These are phyloP conservation scores for Cryptococcus floricola DNA, from an alignment of 1,284 basidiomycete species.

Conservation along the genomic window DNA sequence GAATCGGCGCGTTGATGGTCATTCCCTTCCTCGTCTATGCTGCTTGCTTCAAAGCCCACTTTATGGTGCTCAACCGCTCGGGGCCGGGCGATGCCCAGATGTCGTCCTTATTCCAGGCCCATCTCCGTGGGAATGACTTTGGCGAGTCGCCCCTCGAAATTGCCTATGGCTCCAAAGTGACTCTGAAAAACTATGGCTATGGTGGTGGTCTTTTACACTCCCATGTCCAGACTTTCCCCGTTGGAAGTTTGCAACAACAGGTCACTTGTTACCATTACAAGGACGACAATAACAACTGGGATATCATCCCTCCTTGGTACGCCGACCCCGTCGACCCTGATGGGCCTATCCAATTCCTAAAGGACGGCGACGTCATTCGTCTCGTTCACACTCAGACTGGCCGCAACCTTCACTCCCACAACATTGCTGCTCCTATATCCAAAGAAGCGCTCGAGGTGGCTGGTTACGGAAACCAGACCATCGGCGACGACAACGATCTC, in stretches of 20 bases:
- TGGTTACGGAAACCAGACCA: conserved; percentile 80
- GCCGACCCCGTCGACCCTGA: conserved; percentile 63
- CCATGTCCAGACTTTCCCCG: conserved; percentile 89
- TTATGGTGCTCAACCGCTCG: conserved; percentile 86
- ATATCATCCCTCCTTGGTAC: conserved; percentile 75
- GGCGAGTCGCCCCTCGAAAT: conserved; percentile 80
- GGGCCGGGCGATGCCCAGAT: conserved; percentile 97
- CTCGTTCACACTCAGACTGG: conserved; percentile 76
- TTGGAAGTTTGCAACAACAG: conserved; percentile 92
- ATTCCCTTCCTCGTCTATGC: conserved; percentile 90
- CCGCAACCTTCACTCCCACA: conserved; percentile 91
- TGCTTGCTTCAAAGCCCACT: conserved; percentile 92
- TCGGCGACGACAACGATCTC: conserved; percentile 84
- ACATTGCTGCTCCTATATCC: conserved; percentile 78
- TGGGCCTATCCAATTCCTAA: conserved; percentile 61
- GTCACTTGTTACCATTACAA: conserved; percentile 99
- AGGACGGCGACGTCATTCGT: conserved; percentile 74
- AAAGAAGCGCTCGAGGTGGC: conserved; percentile 91
- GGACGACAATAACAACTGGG: conserved; percentile 94
- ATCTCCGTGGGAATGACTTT: conserved; percentile 91
- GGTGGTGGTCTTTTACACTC: conserved; percentile 95
- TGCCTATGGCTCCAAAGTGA: conserved; percentile 84
- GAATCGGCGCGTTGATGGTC: conserved; percentile 79
- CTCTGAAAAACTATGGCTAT: conserved; percentile 96
- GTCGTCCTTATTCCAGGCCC: conserved; percentile 98